Conservation (phyloP, 768 basidiomycete species). For the Rhizopogon sp. region DNA sequence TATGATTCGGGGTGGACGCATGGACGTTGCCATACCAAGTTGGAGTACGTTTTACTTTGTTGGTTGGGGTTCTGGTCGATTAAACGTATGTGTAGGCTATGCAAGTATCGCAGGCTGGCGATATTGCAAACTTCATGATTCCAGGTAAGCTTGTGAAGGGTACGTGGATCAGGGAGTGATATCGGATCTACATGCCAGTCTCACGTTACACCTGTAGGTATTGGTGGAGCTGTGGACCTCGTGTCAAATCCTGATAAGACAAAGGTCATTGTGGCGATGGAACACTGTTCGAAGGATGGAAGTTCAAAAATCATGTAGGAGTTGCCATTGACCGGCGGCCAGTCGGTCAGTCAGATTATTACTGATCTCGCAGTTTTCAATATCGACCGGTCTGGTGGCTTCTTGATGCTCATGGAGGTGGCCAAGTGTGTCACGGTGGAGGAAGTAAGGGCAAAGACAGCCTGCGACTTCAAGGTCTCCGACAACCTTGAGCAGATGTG, state of each 20-base stretch:
- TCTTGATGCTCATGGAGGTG: slow-evolving; percentile 67
- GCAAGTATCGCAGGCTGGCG: slow-evolving; percentile 84
- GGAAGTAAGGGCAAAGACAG: slow-evolving; percentile 80
- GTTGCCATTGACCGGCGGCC: slow-evolving; percentile 82
- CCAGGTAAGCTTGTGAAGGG: slow-evolving; percentile 85
- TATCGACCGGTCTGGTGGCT: slow-evolving; percentile 66
- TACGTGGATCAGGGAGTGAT: slow-evolving; percentile 9
- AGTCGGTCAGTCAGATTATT: slow-evolving; percentile 80
- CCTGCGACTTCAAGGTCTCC: slow-evolving; percentile 64
- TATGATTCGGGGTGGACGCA: slow-evolving; percentile 93
- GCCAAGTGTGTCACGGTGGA: slow-evolving; percentile 76
- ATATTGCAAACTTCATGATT: slow-evolving; percentile 96
- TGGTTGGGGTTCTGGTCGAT: neutral
- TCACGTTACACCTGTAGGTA: slow-evolving; percentile 40
- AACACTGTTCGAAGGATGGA: slow-evolving; percentile 82
- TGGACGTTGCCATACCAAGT: slow-evolving; percentile 90
- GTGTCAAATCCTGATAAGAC: slow-evolving; percentile 91
- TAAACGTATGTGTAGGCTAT: slow-evolving; percentile 50
- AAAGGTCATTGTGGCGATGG: slow-evolving; percentile 80
- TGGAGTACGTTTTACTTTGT: slow-evolving; percentile 46
- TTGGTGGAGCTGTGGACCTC: slow-evolving; percentile 90
- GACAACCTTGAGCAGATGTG: slow-evolving; percentile 47
- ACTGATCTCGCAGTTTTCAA: slow-evolving; percentile 86
- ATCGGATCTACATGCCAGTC: neutral
- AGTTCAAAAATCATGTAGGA: slow-evolving; percentile 75